Base-by-base conservation (phyloP, 2,329 filamentous ascomycete genomes). In the Bisporella sp. region DNA sequence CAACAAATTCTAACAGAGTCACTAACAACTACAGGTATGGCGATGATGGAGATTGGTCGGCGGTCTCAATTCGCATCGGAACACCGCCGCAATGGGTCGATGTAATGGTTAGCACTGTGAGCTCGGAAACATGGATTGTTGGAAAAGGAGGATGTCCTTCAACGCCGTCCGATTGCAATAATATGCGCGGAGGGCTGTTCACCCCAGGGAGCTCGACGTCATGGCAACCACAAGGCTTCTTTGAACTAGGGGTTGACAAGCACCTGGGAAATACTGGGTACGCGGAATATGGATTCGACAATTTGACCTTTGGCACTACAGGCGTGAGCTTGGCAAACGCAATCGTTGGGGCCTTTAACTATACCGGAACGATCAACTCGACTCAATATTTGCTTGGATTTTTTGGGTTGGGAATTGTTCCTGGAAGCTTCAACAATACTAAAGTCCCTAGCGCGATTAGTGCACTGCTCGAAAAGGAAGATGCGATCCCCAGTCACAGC, bases 51-150 rank as follows among this genome's bases (percentile, higher is more conserved):
- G 75, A 75, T 55, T 91, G 87, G 87, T 89, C 85, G 12, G 79
- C 84, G 5, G 80, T 88, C 56, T 73, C 72, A 9, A 71, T 90
- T 53, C 77, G 70, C 59, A 73, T 77, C 21, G 82, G 81, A 46
- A 70, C 68, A 6, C 77, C 79, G 11, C 64, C 66, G 29, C 76
- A 80, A 60, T 67, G 69, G 49, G 69, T 81, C 33, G 75, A 78
- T 56, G 73, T 82, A 46, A 70, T 79, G 9, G 73, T 84, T 47
- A 88, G 83, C 60, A 89, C 85, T 5, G 75, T 78, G 9, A 73
- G 83, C 41, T 87, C 86, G 35, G 84, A 89, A 65, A 81, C 84
- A 41, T 89, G 85, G 84, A 76, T 81, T 3, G 71, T 89, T 39
- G 74, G 82, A 47, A 69, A 75, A 1, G 71, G 74, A 52, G 82